These are phyloP conservation scores for Cryptococcus depauperatus DNA, from an alignment of 1,284 basidiomycete genomes.

Conservation along the genomic window DNA sequence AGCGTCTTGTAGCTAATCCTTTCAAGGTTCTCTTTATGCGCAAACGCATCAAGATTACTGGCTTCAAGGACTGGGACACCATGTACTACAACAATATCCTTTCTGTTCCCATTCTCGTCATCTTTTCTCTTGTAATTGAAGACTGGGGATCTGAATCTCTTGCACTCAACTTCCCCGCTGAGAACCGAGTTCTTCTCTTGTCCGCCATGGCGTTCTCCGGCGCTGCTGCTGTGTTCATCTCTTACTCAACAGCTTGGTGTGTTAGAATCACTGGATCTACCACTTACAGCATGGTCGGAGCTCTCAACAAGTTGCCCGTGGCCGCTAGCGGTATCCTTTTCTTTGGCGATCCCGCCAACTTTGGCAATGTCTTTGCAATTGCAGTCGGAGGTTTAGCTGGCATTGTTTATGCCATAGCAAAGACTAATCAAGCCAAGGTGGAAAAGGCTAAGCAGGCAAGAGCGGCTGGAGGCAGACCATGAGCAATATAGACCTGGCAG, in stretches of 20 bases:
- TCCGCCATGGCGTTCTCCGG: slow-evolving; percentile 91
- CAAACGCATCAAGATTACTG: slow-evolving; percentile 90
- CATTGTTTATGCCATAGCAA: slow-evolving; percentile 77
- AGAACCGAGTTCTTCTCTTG: slow-evolving; percentile 66
- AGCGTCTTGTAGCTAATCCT: neutral
- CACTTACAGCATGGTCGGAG: slow-evolving; percentile 99
- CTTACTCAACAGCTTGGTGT: slow-evolving; percentile 98
- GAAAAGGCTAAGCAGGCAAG: slow-evolving; percentile 32
- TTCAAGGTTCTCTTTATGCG: slow-evolving; percentile 90
- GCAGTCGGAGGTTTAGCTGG: slow-evolving; percentile 86
- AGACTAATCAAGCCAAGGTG: slow-evolving; percentile 47
- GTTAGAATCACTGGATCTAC: slow-evolving; percentile 76
- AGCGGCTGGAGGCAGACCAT: slow-evolving; percentile 24
- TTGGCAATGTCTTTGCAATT: slow-evolving; percentile 82
- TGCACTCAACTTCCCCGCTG: slow-evolving; percentile 63
- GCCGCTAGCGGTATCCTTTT: slow-evolving; percentile 94
- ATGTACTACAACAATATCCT: slow-evolving; percentile 99
- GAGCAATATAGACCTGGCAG: slow-evolving; percentile 1
- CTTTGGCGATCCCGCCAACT: slow-evolving; percentile 80
- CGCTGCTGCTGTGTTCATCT: slow-evolving; percentile 93
- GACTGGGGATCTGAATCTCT: slow-evolving; percentile 81
- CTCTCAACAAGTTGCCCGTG: slow-evolving; percentile 95
- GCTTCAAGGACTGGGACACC: slow-evolving; percentile 98
- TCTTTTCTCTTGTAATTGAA: slow-evolving; percentile 80
- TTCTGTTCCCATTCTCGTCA: slow-evolving; percentile 78